Percentiles rank a stretch among this genome's conserved stretches.
Evolutionary conservation across 208 protist genomes (phyloP).

Genomic region (Wallacemonas sp.): DNA sequence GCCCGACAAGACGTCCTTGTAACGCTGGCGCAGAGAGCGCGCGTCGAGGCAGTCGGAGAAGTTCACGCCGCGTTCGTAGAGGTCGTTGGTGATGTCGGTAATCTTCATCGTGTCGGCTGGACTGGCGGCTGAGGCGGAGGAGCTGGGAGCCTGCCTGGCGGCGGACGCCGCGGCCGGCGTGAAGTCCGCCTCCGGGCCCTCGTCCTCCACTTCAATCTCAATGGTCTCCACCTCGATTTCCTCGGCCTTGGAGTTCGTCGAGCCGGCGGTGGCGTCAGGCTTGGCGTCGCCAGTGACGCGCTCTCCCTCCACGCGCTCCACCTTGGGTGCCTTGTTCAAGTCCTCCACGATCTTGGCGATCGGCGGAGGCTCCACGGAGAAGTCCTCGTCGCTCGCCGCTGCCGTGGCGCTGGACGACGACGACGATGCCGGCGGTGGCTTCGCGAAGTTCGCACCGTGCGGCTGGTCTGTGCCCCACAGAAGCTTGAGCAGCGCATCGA

Average conservation of each 20-base stretch:
- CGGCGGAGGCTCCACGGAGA: constrained; percentile 71
- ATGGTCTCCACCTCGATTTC: constrained; percentile 87
- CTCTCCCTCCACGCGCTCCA: constrained; percentile 81
- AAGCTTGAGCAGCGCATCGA: constrained; percentile 74
- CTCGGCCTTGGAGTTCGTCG: constrained; percentile 17
- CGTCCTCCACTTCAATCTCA: constrained; percentile 80
- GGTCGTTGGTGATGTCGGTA: constrained; percentile 89
- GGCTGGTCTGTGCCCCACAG: constrained; percentile 83
- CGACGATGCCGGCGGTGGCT: constrained; percentile 34
- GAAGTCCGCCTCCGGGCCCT: constrained; percentile 8
- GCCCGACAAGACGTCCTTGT: constrained; percentile 74
- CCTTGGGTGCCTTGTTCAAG: constrained; percentile 19
- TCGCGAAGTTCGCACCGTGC: constrained; percentile 55
- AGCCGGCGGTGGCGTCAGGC: neutral
- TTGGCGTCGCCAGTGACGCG: constrained; percentile 34
- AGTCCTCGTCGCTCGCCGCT: constrained; percentile 30
- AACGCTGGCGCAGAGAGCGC: constrained; percentile 78
- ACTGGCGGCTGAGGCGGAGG: no score
- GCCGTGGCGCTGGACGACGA: neutral
- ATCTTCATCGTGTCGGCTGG: constrained; percentile 79
- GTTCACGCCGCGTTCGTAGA: constrained; percentile 87
- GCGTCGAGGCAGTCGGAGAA: constrained; percentile 92
- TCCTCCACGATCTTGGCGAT: constrained; percentile 53
- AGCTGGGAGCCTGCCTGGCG: no score
- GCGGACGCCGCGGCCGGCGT: neutral